These are phyloP conservation scores for Hordeum pubiflorum DNA, from an alignment of 202 grass and related monocot genomes.

Conservation along the genomic window DNA sequence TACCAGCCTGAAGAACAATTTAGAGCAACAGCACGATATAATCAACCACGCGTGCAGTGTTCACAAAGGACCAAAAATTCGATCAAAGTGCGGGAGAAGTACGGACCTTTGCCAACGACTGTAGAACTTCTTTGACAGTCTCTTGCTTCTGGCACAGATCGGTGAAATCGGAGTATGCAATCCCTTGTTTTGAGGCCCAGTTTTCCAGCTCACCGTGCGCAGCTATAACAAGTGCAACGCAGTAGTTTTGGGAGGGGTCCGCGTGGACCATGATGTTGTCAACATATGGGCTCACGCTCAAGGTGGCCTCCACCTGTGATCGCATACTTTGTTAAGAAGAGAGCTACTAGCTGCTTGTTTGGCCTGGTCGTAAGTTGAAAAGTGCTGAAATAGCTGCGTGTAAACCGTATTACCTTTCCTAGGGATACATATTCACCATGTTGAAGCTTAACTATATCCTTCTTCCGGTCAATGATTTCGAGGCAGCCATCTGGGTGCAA, in stretches of 20 bases:
- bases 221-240: constrained; percentile 63
- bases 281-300: constrained; percentile 66
- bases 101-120: constrained; percentile 61
- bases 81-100: not conserved
- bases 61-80: not conserved
- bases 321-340: constrained; percentile 4
- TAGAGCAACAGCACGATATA: not conserved
- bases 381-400: not conserved
- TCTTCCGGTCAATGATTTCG: constrained; percentile 93
- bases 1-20: constrained; percentile 49
- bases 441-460: constrained; percentile 95
- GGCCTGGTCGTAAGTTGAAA: not conserved
- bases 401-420: constrained; percentile 52
- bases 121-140: constrained; percentile 68
- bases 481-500: constrained; percentile 89
- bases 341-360: not conserved
- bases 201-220: constrained; percentile 43
- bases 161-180: constrained; percentile 29
- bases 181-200: constrained; percentile 67
- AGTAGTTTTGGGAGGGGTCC: constrained; percentile 70
- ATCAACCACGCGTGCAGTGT: not conserved
- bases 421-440: constrained; percentile 97
- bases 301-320: constrained; percentile 60
- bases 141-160: constrained; percentile 69
- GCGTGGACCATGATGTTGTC: constrained; percentile 93